Base-by-base conservation (phyloP, 192 early-diverging fungal species). In the Rhizophagus prolifer region DNA sequence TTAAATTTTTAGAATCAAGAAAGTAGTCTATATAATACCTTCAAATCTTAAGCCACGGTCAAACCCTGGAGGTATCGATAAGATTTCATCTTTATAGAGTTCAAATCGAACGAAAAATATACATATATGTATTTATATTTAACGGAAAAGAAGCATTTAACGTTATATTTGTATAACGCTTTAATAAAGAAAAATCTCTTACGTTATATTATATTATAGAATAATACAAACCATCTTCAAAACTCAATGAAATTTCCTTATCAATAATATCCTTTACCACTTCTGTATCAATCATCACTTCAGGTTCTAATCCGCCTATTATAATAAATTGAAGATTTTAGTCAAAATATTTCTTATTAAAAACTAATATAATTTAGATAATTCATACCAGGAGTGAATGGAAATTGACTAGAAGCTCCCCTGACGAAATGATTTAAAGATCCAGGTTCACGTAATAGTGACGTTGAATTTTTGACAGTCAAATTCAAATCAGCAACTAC, bases 61-160 rank as follows among this genome's bases (percentile, higher is more conserved):
- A 59, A 95, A 91, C 4, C 93, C 94, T 26, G 94, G 93, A 50
- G 93, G 86, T 36, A 86, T 82, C 2, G 86, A 85, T 71, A 86
- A 79, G 21, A 91, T 69, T 54, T 79, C 87, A 65, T 84, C 88
- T 65, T 75, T 60, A 16, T 72, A 79, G 13, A 64, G 47, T 10
- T 76, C 67, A 47, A 66, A 58, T 47, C 1, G 10, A 47, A 47
- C 10, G 14, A 47, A 47, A 47, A 47, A 47, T 21, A 44, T 13
- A 7, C 2, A 34, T 38, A 44, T 13, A 41, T 50, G 21, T 54
- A 72, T 58, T 30, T 38, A 38, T 0, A 44, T 44, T 12, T 44
- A 44, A 44, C 3, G 12, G 36, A 5, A 38, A 13, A 30, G 9
- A 34, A 34, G 21, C 66, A 9, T 8, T 4, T 68, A 9, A 38